Percentiles rank a stretch among this genome's conserved stretches.
These are phyloP conservation scores for Ascochyta koolunga DNA, from an alignment of 2,329 filamentous ascomycete species.

Conservation along the genomic window DNA sequence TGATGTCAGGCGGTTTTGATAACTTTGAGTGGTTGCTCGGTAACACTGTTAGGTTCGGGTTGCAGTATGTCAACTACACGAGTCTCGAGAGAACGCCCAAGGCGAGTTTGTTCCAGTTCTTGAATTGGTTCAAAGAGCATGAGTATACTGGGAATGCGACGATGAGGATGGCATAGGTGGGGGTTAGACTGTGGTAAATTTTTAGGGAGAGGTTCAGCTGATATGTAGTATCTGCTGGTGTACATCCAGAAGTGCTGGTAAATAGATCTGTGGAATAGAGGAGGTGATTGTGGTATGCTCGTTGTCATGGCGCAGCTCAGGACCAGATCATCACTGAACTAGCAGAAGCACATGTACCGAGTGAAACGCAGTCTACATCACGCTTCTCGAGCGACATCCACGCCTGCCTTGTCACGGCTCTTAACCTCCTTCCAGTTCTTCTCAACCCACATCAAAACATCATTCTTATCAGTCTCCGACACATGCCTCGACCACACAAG, in stretches of 20 bases:
- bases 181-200: no score
- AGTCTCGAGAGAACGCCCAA: slow-evolving; percentile 51
- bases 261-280: no score
- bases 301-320: neutral
- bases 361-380: neutral
- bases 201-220: no score
- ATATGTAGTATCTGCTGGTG: no score
- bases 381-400: slow-evolving; percentile 15
- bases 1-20: slow-evolving; percentile 43
- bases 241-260: no score
- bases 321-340: neutral
- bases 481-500: slow-evolving; percentile 32
- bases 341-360: neutral
- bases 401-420: slow-evolving; percentile 36
- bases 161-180: slow-evolving; percentile 26
- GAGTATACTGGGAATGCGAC: slow-evolving; percentile 35
- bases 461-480: slow-evolving; percentile 10
- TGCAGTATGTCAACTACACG: slow-evolving; percentile 53
- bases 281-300: neutral
- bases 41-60: slow-evolving; percentile 46
- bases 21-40: slow-evolving; percentile 53
- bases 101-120: slow-evolving; percentile 51
- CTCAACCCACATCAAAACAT: slow-evolving; percentile 38
- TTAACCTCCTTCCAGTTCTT: slow-evolving; percentile 41
- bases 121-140: slow-evolving; percentile 51